These are phyloP conservation scores for Imleria badia DNA, from an alignment of 768 basidiomycete genomes.

Conservation along the genomic window DNA sequence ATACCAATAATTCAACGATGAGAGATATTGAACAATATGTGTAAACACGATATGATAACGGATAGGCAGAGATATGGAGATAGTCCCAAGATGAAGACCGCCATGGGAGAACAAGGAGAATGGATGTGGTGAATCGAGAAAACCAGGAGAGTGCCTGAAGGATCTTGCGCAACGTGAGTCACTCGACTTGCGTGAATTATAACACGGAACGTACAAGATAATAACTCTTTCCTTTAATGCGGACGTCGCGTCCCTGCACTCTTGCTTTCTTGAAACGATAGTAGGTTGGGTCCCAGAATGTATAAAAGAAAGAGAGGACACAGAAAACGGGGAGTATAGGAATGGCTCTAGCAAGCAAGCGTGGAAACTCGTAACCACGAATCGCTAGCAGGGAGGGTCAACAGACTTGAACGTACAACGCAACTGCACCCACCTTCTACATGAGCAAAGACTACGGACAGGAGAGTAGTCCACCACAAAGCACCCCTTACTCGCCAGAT, in stretches of 20 bases:
- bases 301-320: conserved; percentile 69
- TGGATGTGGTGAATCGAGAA: conserved; percentile 50
- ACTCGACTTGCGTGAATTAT: not conserved
- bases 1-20: conserved; percentile 55
- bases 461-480: conserved; percentile 58
- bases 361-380: conserved; percentile 21
- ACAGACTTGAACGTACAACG: not conserved
- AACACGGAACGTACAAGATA: conserved; percentile 54
- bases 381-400: conserved; percentile 20
- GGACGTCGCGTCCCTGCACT: conserved; percentile 69
- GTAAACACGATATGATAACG: conserved; percentile 36
- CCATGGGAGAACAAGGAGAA: conserved; percentile 43
- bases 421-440: conserved; percentile 42
- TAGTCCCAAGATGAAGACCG: conserved; percentile 41
- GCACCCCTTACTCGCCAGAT: conserved; percentile 71
- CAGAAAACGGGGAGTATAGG: conserved; percentile 51
- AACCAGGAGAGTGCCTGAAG: conserved; percentile 63
- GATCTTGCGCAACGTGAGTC: conserved; percentile 38
- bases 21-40: conserved; percentile 50
- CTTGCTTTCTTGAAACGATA: conserved; percentile 54
- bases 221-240: conserved; percentile 57
- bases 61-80: conserved; percentile 36
- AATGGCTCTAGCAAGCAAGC: conserved; percentile 19
- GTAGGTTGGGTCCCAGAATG: conserved; percentile 87
- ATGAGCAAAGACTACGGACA: conserved; percentile 43